Conservation (phyloP, 345 rosid genomes). For the Citrus mangshanensis region DNA sequence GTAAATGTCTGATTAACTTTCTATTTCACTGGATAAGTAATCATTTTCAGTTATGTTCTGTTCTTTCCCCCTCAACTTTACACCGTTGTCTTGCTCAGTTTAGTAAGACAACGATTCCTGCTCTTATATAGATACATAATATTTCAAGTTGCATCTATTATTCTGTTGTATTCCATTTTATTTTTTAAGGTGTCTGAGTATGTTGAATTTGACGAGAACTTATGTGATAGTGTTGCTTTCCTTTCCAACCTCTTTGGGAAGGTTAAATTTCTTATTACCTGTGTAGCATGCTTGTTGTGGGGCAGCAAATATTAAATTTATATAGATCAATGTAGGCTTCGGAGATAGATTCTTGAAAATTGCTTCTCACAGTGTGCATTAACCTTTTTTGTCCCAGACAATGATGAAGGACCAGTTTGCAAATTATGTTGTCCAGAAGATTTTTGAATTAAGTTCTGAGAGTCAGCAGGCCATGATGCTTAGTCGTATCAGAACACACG, state of each 20-base stretch:
- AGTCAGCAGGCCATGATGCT: slow-evolving; percentile 44
- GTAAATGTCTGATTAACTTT: too few relatives aligned
- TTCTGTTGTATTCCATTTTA: too few relatives aligned
- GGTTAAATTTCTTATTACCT: neutral
- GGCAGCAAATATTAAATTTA: neutral
- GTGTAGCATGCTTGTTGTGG: neutral
- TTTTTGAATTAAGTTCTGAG: slow-evolving; percentile 50
- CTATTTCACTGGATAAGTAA: neutral
- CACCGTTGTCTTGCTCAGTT: neutral
- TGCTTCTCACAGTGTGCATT: neutral
- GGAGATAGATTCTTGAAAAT: neutral
- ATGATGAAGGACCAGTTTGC: slow-evolving; percentile 81
- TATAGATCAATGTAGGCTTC: neutral
- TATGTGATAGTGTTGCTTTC: neutral
- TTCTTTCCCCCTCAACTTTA: neutral
- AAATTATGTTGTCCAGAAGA: slow-evolving; percentile 72
- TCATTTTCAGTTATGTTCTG: neutral
- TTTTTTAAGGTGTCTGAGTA: neutral
- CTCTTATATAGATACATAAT: neutral
- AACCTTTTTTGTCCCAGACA: slow-evolving; percentile 27
- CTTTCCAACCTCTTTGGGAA: neutral
- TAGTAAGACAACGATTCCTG: neutral
- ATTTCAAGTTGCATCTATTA: neutral
- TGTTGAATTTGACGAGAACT: neutral
- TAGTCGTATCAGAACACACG: slow-evolving; percentile 42